Conservation (phyloP, 2,329 filamentous ascomycete genomes). For the Aspergillus sp. region DNA sequence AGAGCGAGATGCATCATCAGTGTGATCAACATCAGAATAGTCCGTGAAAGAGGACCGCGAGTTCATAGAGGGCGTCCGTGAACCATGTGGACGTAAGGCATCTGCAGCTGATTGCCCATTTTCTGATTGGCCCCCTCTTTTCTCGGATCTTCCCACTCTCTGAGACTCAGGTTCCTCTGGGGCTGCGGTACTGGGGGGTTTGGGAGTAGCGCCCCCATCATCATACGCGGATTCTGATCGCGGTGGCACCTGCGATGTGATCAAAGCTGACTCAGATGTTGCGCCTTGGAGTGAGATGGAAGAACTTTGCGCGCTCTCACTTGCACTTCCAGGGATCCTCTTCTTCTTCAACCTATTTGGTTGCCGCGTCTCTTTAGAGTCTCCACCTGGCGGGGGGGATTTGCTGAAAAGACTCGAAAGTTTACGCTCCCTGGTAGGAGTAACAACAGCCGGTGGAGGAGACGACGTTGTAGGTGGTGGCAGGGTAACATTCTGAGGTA, state of each 20-base stretch:
- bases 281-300: constrained; percentile 67
- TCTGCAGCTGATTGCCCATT: constrained; percentile 46
- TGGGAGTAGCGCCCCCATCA: constrained; percentile 35
- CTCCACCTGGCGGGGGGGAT: constrained; percentile 63
- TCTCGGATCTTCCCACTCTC: constrained; percentile 24
- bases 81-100: constrained; percentile 65
- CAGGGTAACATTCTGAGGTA: constrained; percentile 43
- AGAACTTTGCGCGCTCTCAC: constrained; percentile 88
- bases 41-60: constrained; percentile 73
- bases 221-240: constrained; percentile 31
- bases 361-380: constrained; percentile 62
- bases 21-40: constrained; percentile 74
- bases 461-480: constrained; percentile 42
- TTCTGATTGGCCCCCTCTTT: constrained; percentile 35
- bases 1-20: constrained; percentile 58
- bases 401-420: constrained; percentile 68
- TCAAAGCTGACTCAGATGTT: constrained; percentile 44
- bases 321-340: constrained; percentile 70
- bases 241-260: constrained; percentile 23
- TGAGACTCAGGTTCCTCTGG: constrained; percentile 23
- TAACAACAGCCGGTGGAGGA: constrained; percentile 45
- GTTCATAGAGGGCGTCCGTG: constrained; percentile 73
- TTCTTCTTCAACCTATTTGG: constrained; percentile 94
- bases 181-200: constrained; percentile 32
- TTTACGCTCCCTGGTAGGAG: constrained; percentile 65